These are phyloP conservation scores for Kurtzmaniella quercitrusa DNA, from an alignment of 1,139 yeast genomes.

Conservation along the genomic window DNA sequence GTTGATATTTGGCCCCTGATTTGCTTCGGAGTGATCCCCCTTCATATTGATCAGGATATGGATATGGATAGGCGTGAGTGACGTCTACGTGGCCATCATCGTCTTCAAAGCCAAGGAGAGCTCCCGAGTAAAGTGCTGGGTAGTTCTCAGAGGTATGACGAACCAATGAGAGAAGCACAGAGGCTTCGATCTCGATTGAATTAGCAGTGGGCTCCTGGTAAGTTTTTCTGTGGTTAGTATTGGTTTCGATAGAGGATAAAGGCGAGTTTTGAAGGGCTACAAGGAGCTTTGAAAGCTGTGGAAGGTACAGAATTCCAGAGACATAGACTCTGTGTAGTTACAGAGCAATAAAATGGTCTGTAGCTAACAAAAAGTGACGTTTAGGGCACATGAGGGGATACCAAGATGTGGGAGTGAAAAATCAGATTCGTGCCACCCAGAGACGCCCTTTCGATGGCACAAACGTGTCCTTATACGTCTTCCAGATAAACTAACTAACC, in stretches of 20 bases:
- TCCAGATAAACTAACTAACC: too few species aligned
- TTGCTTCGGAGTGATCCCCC: slow-evolving; percentile 54
- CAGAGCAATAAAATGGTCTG: too few species aligned
- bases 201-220: slow-evolving; percentile 42
- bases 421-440: too few species aligned
- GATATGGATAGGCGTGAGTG: slow-evolving; percentile 66
- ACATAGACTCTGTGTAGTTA: too few species aligned
- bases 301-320: too few species aligned
- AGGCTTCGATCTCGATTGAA: slow-evolving; percentile 47
- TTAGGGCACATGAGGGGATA: too few species aligned
- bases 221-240: slow-evolving; percentile 13
- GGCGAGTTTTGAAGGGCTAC: not conserved
- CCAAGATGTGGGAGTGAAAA: too few species aligned
- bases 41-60: slow-evolving; percentile 51
- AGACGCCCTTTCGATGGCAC: too few species aligned
- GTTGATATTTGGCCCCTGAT: slow-evolving; percentile 66
- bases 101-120: slow-evolving; percentile 72
- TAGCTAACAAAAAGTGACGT: too few species aligned
- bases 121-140: slow-evolving; percentile 70
- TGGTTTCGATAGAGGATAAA: not conserved
- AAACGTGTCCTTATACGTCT: too few species aligned
- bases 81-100: slow-evolving; percentile 46
- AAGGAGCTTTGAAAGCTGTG: too few species aligned
- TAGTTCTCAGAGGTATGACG: slow-evolving; percentile 69
- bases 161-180: slow-evolving; percentile 65